phyloP scores from a whole-genome alignment of 176 grass and related monocot species.

The Avena insularis region DNA sequence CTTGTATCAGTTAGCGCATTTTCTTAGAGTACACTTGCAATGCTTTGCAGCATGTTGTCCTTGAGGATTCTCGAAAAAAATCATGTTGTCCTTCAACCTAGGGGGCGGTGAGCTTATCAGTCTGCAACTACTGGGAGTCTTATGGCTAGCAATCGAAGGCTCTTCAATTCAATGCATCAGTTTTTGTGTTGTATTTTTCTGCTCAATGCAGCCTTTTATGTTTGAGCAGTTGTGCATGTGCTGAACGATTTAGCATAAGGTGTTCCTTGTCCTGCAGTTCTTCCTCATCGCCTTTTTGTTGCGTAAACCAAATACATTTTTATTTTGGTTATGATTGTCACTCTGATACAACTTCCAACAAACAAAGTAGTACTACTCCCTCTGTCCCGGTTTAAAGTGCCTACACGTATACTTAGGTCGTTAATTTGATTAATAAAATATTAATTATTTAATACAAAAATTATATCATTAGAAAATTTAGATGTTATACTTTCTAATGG shows the following conservation, averaged over 20 bases:
- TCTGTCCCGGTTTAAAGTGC: too few relatives aligned
- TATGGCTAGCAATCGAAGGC: constrained; percentile 12
- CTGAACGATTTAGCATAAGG: constrained; percentile 6
- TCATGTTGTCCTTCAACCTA: constrained; percentile 52
- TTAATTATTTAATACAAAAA: too few relatives aligned
- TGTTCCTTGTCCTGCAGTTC: constrained; percentile 8
- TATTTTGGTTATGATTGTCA: not conserved
- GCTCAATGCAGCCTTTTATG: not conserved
- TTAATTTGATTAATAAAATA: too few relatives aligned
- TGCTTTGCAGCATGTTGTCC: constrained; percentile 51
- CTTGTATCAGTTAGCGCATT: not conserved
- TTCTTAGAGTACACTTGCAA: constrained; percentile 26
- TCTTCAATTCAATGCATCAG: constrained; percentile 24
- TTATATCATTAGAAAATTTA: too few relatives aligned
- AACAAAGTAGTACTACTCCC: not conserved
- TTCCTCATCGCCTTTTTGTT: constrained; percentile 8
- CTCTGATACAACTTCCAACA: not conserved
- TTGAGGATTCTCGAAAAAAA: constrained; percentile 26
- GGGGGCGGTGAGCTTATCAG: constrained; percentile 25
- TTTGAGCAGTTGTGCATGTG: constrained; percentile 20
- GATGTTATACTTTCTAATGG: too few relatives aligned
- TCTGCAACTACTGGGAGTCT: constrained; percentile 9
- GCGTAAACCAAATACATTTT: constrained; percentile 7
- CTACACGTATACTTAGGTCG: too few relatives aligned
- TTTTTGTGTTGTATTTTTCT: constrained; percentile 18